Evolutionary conservation across 352 stramenopile species (phyloP).

Genomic region (Pythium vanterpoolii): DNA sequence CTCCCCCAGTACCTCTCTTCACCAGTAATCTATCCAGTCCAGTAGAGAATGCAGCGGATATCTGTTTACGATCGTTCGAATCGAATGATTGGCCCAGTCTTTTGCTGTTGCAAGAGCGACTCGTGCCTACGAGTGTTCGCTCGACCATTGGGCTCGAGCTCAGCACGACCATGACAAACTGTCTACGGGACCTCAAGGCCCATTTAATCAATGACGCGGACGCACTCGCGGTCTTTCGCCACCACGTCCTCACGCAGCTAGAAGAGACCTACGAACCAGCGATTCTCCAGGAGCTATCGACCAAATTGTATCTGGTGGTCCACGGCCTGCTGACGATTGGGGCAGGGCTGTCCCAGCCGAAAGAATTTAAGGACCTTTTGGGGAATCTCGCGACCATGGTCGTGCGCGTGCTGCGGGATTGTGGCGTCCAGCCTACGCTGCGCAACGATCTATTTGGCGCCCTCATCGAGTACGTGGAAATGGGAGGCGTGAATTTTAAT

Average conservation of each 20-base stretch:
- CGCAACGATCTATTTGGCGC: slow-evolving; percentile 60
- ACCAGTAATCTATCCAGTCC: slow-evolving; percentile 8
- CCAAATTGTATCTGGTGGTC: slow-evolving; percentile 62
- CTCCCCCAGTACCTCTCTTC: no score
- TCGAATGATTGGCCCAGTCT: slow-evolving; percentile 46
- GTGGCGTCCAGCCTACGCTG: slow-evolving; percentile 32
- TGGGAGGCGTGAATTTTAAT: background rate
- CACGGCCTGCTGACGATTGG: slow-evolving; percentile 72
- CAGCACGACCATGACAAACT: slow-evolving; percentile 57
- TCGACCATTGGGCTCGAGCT: slow-evolving; percentile 62
- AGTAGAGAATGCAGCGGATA: slow-evolving; percentile 51
- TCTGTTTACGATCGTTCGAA: slow-evolving; percentile 28
- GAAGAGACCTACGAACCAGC: slow-evolving; percentile 16
- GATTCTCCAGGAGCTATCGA: slow-evolving; percentile 29
- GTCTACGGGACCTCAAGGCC: slow-evolving; percentile 67
- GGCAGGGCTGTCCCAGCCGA: slow-evolving; percentile 66
- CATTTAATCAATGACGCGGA: slow-evolving; percentile 75
- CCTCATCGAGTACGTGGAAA: slow-evolving; percentile 47
- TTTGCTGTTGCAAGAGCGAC: slow-evolving; percentile 46
- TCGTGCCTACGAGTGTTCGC: slow-evolving; percentile 49
- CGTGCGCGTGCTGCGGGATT: slow-evolving; percentile 59
- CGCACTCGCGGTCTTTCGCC: slow-evolving; percentile 44
- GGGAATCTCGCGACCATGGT: slow-evolving; percentile 62
- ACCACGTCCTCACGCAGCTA: slow-evolving; percentile 40
- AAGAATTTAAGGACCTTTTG: slow-evolving; percentile 69